These are phyloP conservation scores for Jackrogersella multiformis DNA, from an alignment of 495 filamentous ascomycete genomes.

Conservation along the genomic window DNA sequence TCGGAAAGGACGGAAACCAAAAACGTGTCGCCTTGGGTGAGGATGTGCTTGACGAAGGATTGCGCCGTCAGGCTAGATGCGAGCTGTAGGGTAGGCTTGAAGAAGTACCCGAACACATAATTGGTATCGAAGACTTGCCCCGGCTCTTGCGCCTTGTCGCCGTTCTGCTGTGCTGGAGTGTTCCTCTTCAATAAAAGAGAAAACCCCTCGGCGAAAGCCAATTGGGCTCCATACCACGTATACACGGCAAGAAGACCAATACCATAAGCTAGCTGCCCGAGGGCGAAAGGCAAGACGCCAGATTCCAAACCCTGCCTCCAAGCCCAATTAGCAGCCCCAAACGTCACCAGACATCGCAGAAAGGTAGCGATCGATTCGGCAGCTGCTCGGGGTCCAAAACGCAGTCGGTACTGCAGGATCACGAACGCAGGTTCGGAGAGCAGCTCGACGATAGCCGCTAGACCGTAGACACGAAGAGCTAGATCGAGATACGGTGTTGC, in stretches of 20 bases:
- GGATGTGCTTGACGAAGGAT: conserved; percentile 84
- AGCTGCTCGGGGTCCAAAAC: conserved; percentile 78
- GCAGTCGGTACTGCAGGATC: conserved; percentile 78
- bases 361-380: conserved; percentile 85
- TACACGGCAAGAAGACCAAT: conserved; percentile 74
- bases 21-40: conserved; percentile 93
- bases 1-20: conserved; percentile 80
- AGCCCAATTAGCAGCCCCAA: conserved; percentile 69
- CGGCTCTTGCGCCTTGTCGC: conserved; percentile 6
- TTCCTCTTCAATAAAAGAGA: conserved; percentile 60
- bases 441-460: conserved; percentile 83
- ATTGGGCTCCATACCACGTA: conserved; percentile 54
- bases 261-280: conserved; percentile 85
- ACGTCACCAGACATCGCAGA: conserved; percentile 75
- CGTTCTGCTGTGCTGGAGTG: conserved; percentile 7
- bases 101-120: conserved; percentile 72
- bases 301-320: conserved; percentile 56
- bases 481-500: conserved; percentile 67
- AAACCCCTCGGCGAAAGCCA: conserved; percentile 61
- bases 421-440: conserved; percentile 86
- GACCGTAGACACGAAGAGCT: conserved; percentile 72
- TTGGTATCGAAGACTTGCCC: conserved; percentile 8
- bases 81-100: conserved; percentile 69
- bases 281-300: conserved; percentile 87
- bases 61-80: conserved; percentile 86